Evolutionary conservation across 2,329 filamentous ascomycete species (phyloP).

Genomic region (Pseudonectria buxi): DNA sequence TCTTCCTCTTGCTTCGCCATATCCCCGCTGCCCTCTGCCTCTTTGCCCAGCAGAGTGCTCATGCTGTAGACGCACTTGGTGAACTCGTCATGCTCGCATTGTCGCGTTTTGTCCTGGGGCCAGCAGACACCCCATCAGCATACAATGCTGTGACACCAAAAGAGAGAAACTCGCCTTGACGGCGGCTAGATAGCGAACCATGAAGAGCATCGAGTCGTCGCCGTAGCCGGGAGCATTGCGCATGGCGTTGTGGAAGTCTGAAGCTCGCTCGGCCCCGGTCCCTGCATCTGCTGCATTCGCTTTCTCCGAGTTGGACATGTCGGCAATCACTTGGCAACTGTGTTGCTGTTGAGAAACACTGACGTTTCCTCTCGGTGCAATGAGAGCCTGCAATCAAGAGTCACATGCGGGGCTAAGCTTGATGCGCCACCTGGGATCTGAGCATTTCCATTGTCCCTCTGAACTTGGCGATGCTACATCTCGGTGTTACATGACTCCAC

Average conservation of each 20-base stretch:
- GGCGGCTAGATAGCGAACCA: constrained; percentile 18
- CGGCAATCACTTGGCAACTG: no score
- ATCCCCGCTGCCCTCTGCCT: constrained; percentile 1
- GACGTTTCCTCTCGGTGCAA: no score
- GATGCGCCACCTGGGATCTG: no score
- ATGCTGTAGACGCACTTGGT: constrained; percentile 9
- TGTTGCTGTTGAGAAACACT: no score
- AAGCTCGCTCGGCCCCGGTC: constrained; percentile 18
- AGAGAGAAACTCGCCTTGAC: constrained; percentile 14
- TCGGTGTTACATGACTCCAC: no score
- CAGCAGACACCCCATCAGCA: background rate
- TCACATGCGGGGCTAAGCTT: no score
- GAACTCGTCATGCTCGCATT: constrained; percentile 21
- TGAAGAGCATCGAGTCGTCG: constrained; percentile 25
- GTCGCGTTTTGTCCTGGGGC: constrained; percentile 16
- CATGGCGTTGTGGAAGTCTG: constrained; percentile 21
- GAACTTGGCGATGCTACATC: no score
- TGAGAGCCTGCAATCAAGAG: no score
- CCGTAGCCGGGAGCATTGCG: constrained; percentile 21
- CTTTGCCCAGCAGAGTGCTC: constrained; percentile 9
- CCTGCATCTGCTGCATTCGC: constrained; percentile 2
- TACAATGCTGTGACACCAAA: background rate
- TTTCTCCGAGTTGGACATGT: constrained; percentile 4
- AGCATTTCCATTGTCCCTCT: no score
- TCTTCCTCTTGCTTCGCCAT: constrained; percentile 4